Conservation (phyloP, 176 grass and related monocot genomes). For the Hyparrhenia diplandra region DNA sequence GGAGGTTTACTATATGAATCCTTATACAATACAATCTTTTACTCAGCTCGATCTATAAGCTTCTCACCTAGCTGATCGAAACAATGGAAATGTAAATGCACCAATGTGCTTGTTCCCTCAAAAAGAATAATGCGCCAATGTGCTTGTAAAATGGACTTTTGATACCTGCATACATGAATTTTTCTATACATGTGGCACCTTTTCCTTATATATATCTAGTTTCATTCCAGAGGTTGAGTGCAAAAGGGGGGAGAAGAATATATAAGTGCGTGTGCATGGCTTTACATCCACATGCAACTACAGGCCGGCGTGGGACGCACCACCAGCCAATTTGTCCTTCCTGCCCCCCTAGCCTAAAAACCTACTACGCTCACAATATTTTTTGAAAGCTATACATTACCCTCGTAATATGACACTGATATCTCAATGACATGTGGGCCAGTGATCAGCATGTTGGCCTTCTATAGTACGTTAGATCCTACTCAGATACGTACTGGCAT, state of each 20-base stretch:
- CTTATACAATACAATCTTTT: no score
- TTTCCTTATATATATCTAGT: background rate
- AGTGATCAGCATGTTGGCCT: background rate
- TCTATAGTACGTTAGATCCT: background rate
- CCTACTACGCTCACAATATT: background rate
- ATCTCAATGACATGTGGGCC: background rate
- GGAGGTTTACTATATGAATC: no score
- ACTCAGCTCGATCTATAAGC: no score
- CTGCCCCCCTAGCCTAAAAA: background rate
- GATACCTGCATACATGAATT: background rate
- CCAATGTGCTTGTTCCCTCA: no score
- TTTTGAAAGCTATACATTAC: background rate
- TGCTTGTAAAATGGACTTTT: background rate
- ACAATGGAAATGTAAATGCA: background rate
- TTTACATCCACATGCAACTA: conserved; percentile 17
- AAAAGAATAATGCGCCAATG: background rate
- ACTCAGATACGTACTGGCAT: background rate
- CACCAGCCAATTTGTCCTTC: conserved; percentile 11
- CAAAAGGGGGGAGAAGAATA: background rate
- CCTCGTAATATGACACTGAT: background rate
- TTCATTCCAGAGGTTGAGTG: background rate
- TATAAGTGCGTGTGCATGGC: background rate
- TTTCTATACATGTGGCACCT: background rate
- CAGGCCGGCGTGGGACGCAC: background rate
- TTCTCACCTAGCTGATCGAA: background rate